Evolutionary conservation across 2,329 filamentous ascomycete genomes (phyloP), one percentile per base, ranked within the genome.

Genomic region (Fusarium nelsonii): DNA sequence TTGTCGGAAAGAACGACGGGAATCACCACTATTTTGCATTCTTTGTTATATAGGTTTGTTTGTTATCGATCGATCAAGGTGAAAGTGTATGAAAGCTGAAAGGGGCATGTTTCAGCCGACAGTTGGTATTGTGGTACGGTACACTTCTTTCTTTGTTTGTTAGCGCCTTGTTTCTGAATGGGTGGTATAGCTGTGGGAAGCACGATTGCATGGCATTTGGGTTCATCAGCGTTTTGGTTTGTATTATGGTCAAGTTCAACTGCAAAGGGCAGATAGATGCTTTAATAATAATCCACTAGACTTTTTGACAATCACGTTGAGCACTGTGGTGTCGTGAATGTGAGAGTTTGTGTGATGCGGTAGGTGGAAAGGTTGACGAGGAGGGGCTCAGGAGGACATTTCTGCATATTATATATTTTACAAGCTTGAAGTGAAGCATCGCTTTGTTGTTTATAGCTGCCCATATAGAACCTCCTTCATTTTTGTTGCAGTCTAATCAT

Each of bases 131-230:
- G 36, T 44, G 40, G 7, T 30, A 30, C 9, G 23, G 43, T 40
- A 50, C 37, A 40, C 34, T 33, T 34, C 28, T 32, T 33, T 65
- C 44, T 30, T 50, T 40, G 20, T 40, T 41, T 66, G 15, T 63
- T 28, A 48, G 44, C 20, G 37, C 16, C 61, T 58, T 70, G n/a
- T 59, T 34, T 57, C 10, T 45, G 32, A 43, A 50, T 40, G 9
- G 48, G 52, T 39, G n/a, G 40, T 11, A 51, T 23, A 40, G 36
- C n/a, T 28, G 44, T 55, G 20, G 39, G 15, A 41, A 43, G n/a
- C 11, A 32, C 3, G 28, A 16, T 32, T 32, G 18, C 39, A 44
- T 33, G 36, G 39, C 37, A 43, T 36, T 48, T 53, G 49, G 45
- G 41, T 33, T 49, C 16, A 33, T 49, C 14, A 40, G 39, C 36